These are phyloP conservation scores for Pilasporangium apinafurcum DNA, from an alignment of 352 stramenopile species.

Conservation along the genomic window DNA sequence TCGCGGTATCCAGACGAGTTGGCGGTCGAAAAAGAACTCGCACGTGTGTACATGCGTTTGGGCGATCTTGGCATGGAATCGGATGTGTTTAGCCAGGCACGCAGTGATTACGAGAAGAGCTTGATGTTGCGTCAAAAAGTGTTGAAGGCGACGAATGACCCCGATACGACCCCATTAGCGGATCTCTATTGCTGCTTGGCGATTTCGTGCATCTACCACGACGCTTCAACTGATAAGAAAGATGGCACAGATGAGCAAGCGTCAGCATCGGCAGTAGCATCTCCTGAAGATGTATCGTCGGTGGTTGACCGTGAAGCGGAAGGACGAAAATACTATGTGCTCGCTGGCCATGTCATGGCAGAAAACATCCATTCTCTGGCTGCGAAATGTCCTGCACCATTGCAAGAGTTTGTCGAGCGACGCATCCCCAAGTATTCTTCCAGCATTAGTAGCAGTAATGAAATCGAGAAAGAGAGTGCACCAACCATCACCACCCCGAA, in stretches of 20 bases:
- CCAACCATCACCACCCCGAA: constrained; percentile 10
- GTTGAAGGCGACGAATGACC: constrained; percentile 46
- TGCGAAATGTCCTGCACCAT: constrained; percentile 19
- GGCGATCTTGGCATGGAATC: constrained; percentile 79
- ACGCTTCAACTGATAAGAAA: no score
- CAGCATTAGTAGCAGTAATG: constrained; percentile 2
- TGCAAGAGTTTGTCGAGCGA: constrained; percentile 43
- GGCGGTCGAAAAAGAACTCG: constrained; percentile 70
- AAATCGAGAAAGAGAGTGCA: constrained; percentile 2
- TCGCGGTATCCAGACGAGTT: constrained; percentile 59
- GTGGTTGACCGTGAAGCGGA: constrained; percentile 28
- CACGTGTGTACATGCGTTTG: constrained; percentile 71
- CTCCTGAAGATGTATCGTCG: background rate
- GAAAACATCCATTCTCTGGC: constrained; percentile 73
- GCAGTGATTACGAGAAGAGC: constrained; percentile 74
- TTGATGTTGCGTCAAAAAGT: constrained; percentile 68
- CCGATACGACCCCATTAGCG: constrained; percentile 72
- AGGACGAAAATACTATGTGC: constrained; percentile 77
- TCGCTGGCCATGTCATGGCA: constrained; percentile 72
- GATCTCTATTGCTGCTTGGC: constrained; percentile 81
- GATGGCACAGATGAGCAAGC: no score
- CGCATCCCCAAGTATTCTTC: constrained; percentile 47
- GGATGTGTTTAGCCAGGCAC: constrained; percentile 72
- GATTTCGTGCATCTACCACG: constrained; percentile 82
- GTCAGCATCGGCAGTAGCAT: constrained; percentile 6